Conservation (phyloP, 441 rosid species). For the Euphorbia celastroides region DNA sequence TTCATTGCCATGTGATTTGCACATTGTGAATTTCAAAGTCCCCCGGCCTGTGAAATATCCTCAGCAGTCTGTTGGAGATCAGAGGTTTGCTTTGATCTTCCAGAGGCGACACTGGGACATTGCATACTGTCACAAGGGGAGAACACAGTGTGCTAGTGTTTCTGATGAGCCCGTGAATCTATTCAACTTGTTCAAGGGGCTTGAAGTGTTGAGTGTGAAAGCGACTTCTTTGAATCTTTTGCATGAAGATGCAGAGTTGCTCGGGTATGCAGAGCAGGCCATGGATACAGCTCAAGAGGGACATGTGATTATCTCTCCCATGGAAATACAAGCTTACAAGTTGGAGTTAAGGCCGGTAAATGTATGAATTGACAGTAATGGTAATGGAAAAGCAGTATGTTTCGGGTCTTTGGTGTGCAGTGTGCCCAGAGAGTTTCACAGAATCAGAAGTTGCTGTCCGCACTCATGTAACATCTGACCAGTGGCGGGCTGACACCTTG, state of each 20-base stretch:
- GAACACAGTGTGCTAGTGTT: slow-evolving; percentile 51
- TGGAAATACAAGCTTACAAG: slow-evolving; percentile 96
- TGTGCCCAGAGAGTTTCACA: neutral
- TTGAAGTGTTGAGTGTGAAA: slow-evolving; percentile 47
- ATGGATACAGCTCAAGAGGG: slow-evolving; percentile 59
- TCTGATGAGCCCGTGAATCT: slow-evolving; percentile 65
- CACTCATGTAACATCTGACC: slow-evolving; percentile 13
- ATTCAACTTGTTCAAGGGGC: slow-evolving; percentile 67
- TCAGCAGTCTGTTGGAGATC: slow-evolving; percentile 45
- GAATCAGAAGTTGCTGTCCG: slow-evolving; percentile 2
- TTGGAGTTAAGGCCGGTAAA: slow-evolving; percentile 57
- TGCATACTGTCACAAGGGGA: slow-evolving; percentile 59
- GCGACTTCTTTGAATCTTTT: slow-evolving; percentile 86
- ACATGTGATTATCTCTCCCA: slow-evolving; percentile 56
- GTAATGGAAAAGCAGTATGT: neutral
- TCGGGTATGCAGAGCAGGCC: slow-evolving; percentile 63
- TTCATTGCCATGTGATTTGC: slow-evolving; percentile 83
- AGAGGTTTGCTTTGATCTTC: slow-evolving; percentile 63
- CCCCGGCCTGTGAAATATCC: slow-evolving; percentile 68
- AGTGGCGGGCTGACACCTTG: slow-evolving; percentile 3
- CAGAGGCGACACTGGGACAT: slow-evolving; percentile 77
- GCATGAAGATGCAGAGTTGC: slow-evolving; percentile 68
- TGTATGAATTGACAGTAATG: slow-evolving; percentile 5
- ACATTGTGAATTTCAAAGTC: slow-evolving; percentile 79
- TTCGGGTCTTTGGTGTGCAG: neutral